Evolutionary conservation across 2,329 filamentous ascomycete genomes (phyloP), one percentile per base, ranked within the genome.

Genomic region (Colletotrichum horii): DNA sequence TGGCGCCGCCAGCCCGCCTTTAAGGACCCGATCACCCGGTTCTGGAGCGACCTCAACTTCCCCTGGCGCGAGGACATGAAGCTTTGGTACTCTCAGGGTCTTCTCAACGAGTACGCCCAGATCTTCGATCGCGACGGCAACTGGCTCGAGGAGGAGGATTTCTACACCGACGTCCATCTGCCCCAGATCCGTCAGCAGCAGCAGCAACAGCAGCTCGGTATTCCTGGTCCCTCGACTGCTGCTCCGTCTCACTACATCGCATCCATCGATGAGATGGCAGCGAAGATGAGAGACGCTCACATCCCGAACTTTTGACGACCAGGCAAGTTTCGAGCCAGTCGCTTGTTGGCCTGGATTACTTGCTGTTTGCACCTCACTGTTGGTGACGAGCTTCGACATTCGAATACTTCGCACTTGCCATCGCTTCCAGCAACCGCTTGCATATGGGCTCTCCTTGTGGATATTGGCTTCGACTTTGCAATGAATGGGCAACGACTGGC

Each of bases 51-150:
- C 9, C 67, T 74, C 26, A 48, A 62, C 16, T 74, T 77, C n/a
- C 75, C 76, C 19, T 77, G 75, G 76, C 71, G 71, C 14, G 75
- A 74, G 30, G 68, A 70, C 26, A 61, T 75, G 65, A 64, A 71
- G 34, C 43, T 19, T 8, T 75, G 71, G 60, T 58, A 68, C 60
- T 26, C 67, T 16, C 68, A 68, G n/a, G 76, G 75, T 16, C 48
- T 71, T 22, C 58, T 76, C 30, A 58, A 71, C 15, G 65, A 69
- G 22, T 76, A 73, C 6, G 55, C 56, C 32, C 43, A 65, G 11
- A 56, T 74, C 11, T 68, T 71, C 55, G 68, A 69, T 8, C 28
- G 56, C 3, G 30, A 69, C 8, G 26, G 76, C 52, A 32, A 68
- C 16, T 75, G 71, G 67, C n/a, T 72, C 8, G 70, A 73, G 2